A percentile compares a stretch with the other conserved stretches of the same genome.
phyloP scores from a whole-genome alignment of 2,329 filamentous ascomycete genomes.

The Aspergillus pseudotamarii region DNA sequence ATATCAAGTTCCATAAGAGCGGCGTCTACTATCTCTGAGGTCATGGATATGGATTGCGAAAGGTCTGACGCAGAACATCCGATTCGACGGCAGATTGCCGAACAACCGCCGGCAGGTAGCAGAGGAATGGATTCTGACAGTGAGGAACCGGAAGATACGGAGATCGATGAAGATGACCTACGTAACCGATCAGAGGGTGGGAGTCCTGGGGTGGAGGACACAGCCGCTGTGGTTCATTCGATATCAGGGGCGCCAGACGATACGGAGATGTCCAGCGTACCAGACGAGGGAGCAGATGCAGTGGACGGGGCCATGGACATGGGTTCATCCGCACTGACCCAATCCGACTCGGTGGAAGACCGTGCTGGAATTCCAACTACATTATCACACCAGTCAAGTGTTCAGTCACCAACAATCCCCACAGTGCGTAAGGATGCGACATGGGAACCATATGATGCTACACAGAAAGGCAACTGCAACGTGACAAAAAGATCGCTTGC shows the following conservation, averaged over 20 bases:
- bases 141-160: not conserved
- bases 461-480: not conserved
- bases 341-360: not conserved
- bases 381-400: not conserved
- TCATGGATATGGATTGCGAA: not conserved
- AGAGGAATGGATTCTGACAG: not conserved
- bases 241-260: not conserved
- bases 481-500: not conserved
- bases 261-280: not conserved
- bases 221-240: not conserved
- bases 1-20: not conserved
- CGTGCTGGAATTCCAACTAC: not conserved
- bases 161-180: not conserved
- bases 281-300: not conserved
- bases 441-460: not conserved
- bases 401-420: not conserved
- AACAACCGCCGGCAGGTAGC: not conserved
- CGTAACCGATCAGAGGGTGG: not conserved
- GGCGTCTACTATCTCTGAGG: not conserved
- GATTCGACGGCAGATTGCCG: not conserved
- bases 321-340: not conserved
- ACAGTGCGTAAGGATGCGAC: not conserved
- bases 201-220: not conserved
- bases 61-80: not conserved
- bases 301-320: not conserved